Evolutionary conservation across 768 basidiomycete genomes (phyloP), one percentile per base, ranked within the genome.

Genomic region (Podaxis sp.): DNA sequence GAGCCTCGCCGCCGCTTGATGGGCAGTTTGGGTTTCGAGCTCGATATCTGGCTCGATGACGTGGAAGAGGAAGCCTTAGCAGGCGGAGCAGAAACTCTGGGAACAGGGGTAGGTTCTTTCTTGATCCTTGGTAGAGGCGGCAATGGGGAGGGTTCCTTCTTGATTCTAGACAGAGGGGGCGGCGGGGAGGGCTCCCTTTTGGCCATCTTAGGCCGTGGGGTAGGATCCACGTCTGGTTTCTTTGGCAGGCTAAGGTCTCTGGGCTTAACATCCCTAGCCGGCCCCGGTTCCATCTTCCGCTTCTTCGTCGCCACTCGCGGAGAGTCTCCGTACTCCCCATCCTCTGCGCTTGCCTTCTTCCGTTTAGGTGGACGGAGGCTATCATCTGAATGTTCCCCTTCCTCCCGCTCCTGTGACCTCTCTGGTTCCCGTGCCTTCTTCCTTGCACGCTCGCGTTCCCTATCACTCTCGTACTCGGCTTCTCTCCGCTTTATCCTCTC

Each of bases 1-100:
- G 85, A 83, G 46, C 73, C 77, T 48, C 87, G 84, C 48, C 83
- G 77, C 18, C 65, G 57, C 57, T 83, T 85, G 27, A 61, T 14
- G 42, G 44, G 14, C n/a, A 18, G 9, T 37, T 50, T 60, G 5
- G 50, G 46, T 23, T 47, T 60, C n/a, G 48, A 53, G 46, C 47
- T 61, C 63, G 42, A 23, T 13, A 28, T 14, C 40, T 63, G 57
- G 27, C n/a, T 59, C n/a, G 57, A 62, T 32, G 62, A 57, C 5
- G n/a, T 51, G 58, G 54, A 60, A 11, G 56, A 32, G 25, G 59
- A 63, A 36, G 68, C 62, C 35, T 63, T 65, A 28, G 27, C 55
- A 18, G 64, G 63, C 13, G 60, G 57, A 35, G 64, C 57, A 14
- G 57, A 13, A 14, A 46, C 14, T 35, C 42, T 60, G 35, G 58